phyloP scores from a whole-genome alignment of 148 eudicot genomes.

The Fagopyrum homotropicum region DNA sequence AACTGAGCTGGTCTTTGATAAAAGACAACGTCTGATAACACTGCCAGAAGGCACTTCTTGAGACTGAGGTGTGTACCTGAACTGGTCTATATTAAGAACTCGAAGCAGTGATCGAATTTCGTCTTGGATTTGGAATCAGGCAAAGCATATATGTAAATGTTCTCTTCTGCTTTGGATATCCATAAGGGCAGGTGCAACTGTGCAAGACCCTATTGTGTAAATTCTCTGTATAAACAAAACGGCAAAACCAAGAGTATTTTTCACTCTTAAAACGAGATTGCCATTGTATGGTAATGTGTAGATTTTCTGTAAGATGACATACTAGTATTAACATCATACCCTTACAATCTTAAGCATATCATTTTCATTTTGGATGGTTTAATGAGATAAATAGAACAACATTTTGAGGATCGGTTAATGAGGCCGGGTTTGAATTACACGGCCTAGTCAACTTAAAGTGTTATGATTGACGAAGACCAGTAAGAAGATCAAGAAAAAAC shows the following conservation, averaged over 20 bases:
- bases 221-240: constrained; percentile 11
- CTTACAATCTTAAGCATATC: not conserved
- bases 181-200: not conserved
- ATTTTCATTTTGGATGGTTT: too few relatives aligned
- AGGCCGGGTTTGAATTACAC: too few relatives aligned
- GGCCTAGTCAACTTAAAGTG: too few relatives aligned
- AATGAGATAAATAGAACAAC: too few relatives aligned
- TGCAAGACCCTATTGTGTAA: not conserved
- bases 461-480: too few relatives aligned
- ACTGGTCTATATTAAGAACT: not conserved
- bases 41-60: constrained; percentile 67
- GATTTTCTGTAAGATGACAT: not conserved
- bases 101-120: not conserved
- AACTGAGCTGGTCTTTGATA: constrained; percentile 60
- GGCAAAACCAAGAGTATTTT: constrained; percentile 1
- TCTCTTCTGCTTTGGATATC: constrained; percentile 6
- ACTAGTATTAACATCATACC: not conserved
- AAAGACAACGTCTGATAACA: constrained; percentile 65
- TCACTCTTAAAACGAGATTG: not conserved
- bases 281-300: not conserved
- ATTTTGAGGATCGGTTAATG: too few relatives aligned
- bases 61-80: not conserved
- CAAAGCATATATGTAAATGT: constrained; percentile 6
- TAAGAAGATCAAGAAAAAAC: too few relatives aligned
- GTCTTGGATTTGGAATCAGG: not conserved